Conservation (phyloP, 306 rosid genomes). For the Bauhinia variegata region DNA sequence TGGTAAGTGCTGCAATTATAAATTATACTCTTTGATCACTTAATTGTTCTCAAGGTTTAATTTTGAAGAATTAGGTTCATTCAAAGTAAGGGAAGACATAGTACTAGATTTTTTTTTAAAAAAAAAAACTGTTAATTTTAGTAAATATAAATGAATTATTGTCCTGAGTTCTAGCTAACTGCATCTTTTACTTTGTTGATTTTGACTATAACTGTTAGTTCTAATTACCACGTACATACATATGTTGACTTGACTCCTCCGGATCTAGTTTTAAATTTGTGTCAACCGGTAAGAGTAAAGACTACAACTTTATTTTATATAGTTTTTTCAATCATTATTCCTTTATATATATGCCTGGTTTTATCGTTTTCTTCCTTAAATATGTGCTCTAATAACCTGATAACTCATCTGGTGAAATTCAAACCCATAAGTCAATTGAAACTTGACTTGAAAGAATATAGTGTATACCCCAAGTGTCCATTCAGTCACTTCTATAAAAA, state of each 20-base stretch:
- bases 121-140: no score
- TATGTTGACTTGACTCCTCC: background rate
- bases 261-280: background rate
- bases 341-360: constrained; percentile 11
- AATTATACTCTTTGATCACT: no score
- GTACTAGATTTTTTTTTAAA: background rate
- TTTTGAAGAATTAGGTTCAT: background rate
- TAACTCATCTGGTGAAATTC: constrained; percentile 20
- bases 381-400: constrained; percentile 6
- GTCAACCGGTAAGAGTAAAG: background rate
- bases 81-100: background rate
- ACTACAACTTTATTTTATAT: background rate
- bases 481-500: constrained; percentile 48
- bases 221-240: no score
- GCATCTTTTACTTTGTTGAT: background rate
- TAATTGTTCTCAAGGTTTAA: no score
- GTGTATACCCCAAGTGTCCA: constrained; percentile 44
- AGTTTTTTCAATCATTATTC: background rate
- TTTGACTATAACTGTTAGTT: background rate
- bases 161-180: background rate
- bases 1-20: no score
- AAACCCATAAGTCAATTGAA: constrained; percentile 22
- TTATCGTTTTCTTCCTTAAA: background rate
- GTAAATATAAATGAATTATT: background rate
- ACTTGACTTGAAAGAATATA: constrained; percentile 24